Percentiles rank a stretch among this genome's conserved stretches.
These are phyloP conservation scores for Fusarium nisikadoi DNA, from an alignment of 2,329 filamentous ascomycete genomes.

Conservation along the genomic window DNA sequence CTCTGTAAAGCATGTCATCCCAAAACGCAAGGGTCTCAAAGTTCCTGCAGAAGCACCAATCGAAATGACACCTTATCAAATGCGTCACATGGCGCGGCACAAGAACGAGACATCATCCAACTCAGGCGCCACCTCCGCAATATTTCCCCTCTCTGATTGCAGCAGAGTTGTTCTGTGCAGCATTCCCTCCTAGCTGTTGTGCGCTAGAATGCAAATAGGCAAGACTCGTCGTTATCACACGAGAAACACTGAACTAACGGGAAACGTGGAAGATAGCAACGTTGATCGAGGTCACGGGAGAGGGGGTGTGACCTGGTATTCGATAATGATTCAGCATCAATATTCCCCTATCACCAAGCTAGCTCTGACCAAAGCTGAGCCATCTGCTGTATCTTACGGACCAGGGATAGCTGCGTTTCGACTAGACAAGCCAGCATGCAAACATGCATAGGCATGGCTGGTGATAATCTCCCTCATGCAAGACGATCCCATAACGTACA, in stretches of 20 bases:
- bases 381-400: neutral
- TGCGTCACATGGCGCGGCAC: slow-evolving; percentile 32
- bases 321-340: neutral
- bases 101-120: slow-evolving; percentile 23
- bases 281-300: slow-evolving; percentile 24
- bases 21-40: slow-evolving; percentile 28
- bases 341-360: slow-evolving; percentile 15
- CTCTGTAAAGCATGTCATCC: slow-evolving; percentile 26
- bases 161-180: slow-evolving; percentile 27
- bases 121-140: slow-evolving; percentile 38
- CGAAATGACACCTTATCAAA: slow-evolving; percentile 13
- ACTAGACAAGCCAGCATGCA: slow-evolving; percentile 16
- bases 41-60: slow-evolving; percentile 36
- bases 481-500: slow-evolving; percentile 10
- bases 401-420: slow-evolving; percentile 21
- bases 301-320: slow-evolving; percentile 30
- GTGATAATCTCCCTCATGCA: slow-evolving; percentile 18
- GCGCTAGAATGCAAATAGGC: slow-evolving; percentile 21
- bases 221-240: slow-evolving; percentile 14
- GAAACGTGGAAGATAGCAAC: slow-evolving; percentile 7
- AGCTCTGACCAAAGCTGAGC: neutral
- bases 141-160: neutral
- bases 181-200: slow-evolving; percentile 11
- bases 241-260: slow-evolving; percentile 11
- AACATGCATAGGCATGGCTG: slow-evolving; percentile 16